Evolutionary conservation across 2,329 filamentous ascomycete genomes (phyloP), one percentile per base, ranked within the genome.

Genomic region (Fusarium miscanthi): DNA sequence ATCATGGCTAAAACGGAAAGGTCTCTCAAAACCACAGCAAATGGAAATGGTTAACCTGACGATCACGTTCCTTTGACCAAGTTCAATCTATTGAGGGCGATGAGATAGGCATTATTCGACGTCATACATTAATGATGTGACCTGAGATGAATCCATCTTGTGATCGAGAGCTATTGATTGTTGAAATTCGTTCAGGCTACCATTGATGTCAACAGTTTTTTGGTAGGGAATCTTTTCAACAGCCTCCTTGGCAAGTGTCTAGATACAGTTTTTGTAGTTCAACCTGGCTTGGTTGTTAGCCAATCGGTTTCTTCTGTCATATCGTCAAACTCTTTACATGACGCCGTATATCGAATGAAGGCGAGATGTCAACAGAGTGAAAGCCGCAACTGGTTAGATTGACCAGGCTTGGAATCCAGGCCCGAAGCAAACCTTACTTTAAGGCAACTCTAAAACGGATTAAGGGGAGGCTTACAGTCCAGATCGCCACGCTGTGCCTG

Each of bases 41-140:
- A 59, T 45, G 42, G 46, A 56, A 56, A 52, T 19, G 33, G 64
- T 59, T 37, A 58, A 56, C 54, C 57, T 48, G 61, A 58, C 49
- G 66, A 73, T 73, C 70, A 27, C 61, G 70, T 67, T 73, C 53
- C 70, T 67, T 41, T n/a, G 40, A 45, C 17, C 42, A 70, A 63
- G 51, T 51, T 21, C 37, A 30, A 38, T 10, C 25, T 54, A 21
- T 40, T 42, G 16, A 41, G 16, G 59, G 19, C 12, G 38, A 38
- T 13, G 27, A 10, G 49, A 66, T 71, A 45, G 41, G 30, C 48
- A 35, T 40, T 59, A 8, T 27, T n/a, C 27, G 43, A 42, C 57
- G 70, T 71, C 70, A 73, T 73, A 30, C 19, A 56, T 49, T 30
- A 9, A 23, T 8, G 25, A 41, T 42, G 23, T 19, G 13, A 33